These are phyloP conservation scores for Alloteropsis semialata DNA, from an alignment of 176 grass and related monocot species.

Conservation along the genomic window DNA sequence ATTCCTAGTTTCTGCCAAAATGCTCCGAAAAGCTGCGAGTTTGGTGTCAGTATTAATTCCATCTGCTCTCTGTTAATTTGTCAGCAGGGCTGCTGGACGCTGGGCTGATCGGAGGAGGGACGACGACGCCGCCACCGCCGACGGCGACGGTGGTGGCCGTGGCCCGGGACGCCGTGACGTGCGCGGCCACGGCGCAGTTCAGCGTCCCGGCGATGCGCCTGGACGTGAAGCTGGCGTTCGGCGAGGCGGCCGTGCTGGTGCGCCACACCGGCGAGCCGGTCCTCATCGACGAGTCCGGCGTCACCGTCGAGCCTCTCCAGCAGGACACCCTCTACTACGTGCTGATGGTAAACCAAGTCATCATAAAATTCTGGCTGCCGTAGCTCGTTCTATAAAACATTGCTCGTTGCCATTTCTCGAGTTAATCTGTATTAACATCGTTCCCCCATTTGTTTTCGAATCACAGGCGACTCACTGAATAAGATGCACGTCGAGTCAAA, in stretches of 20 bases:
- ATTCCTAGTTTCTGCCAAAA: constrained; percentile 41
- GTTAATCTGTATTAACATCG: background rate
- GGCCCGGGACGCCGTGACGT: background rate
- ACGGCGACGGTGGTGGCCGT: constrained; percentile 26
- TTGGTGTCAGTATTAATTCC: background rate
- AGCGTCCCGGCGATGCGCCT: constrained; percentile 40
- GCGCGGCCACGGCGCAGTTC: constrained; percentile 8
- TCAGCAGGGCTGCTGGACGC: constrained; percentile 38
- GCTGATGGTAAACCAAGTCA: constrained; percentile 20
- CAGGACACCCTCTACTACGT: constrained; percentile 51
- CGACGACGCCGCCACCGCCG: background rate
- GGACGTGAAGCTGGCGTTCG: constrained; percentile 42
- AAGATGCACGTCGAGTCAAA: background rate
- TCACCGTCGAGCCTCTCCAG: constrained; percentile 62
- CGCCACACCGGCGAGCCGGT: constrained; percentile 40
- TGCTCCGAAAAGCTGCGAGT: background rate
- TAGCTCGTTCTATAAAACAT: background rate
- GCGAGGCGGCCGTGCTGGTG: constrained; percentile 41
- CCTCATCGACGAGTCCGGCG: constrained; percentile 46
- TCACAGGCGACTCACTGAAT: constrained; percentile 2
- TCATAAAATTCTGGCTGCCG: background rate
- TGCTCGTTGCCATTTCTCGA: background rate
- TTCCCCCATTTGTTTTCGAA: background rate
- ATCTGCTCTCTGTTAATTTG: background rate
- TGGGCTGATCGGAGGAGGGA: constrained; percentile 13